phyloP scores from a whole-genome alignment of 2,329 filamentous ascomycete species.

The Basipetospora chlamydospora region DNA sequence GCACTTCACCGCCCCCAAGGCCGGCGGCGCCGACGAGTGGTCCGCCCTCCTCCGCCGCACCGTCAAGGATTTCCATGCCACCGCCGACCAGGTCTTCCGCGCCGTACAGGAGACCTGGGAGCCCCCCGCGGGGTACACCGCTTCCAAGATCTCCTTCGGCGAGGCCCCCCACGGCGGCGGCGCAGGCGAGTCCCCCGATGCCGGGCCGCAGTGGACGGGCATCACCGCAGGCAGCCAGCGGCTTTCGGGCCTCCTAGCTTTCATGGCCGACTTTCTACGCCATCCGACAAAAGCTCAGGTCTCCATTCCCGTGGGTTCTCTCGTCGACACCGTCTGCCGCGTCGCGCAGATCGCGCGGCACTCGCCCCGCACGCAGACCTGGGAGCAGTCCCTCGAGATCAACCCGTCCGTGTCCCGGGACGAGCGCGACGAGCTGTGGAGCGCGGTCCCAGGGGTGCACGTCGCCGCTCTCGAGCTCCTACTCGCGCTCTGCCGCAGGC shows the following conservation, averaged over 20 bases:
- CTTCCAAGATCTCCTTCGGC: slow-evolving; percentile 27
- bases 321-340: slow-evolving; percentile 56
- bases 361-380: slow-evolving; percentile 29
- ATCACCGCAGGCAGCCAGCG: slow-evolving; percentile 60
- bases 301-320: slow-evolving; percentile 47
- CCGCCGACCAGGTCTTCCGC: slow-evolving; percentile 64
- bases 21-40: slow-evolving; percentile 67
- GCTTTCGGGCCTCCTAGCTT: slow-evolving; percentile 47
- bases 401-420: slow-evolving; percentile 64
- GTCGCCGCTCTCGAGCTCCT: slow-evolving; percentile 52
- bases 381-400: slow-evolving; percentile 40
- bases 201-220: slow-evolving; percentile 58
- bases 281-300: slow-evolving; percentile 52
- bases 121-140: slow-evolving; percentile 38
- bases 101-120: slow-evolving; percentile 73
- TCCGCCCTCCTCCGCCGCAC: slow-evolving; percentile 46
- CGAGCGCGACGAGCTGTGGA: slow-evolving; percentile 69
- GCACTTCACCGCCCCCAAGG: slow-evolving; percentile 70
- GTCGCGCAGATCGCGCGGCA: slow-evolving; percentile 50
- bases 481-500: slow-evolving; percentile 37
- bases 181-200: slow-evolving; percentile 23
- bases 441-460: slow-evolving; percentile 60
- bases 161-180: slow-evolving; percentile 32
- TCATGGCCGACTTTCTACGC: slow-evolving; percentile 49
- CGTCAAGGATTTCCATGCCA: slow-evolving; percentile 51